phyloP scores from a whole-genome alignment of 768 basidiomycete species.

The Chalciporus pseudorubinellus region DNA sequence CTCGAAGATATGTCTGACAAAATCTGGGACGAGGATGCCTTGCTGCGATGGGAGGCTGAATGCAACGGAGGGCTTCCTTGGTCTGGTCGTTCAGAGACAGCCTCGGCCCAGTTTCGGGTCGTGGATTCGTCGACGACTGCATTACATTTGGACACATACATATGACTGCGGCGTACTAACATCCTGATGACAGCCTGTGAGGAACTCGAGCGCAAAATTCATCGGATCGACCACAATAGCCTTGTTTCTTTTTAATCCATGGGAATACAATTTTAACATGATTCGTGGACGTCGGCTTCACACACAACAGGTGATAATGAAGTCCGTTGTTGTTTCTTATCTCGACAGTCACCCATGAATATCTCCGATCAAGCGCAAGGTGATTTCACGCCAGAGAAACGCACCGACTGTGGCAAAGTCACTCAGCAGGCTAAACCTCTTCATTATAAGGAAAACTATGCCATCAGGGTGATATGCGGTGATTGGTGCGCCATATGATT shows the following conservation, averaged over 20 bases:
- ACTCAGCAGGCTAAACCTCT: too few species aligned
- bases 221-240: neutral
- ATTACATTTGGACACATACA: neutral
- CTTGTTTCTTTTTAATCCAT: neutral
- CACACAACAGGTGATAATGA: too few species aligned
- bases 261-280: neutral
- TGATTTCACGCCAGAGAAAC: too few species aligned
- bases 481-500: too few species aligned
- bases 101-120: neutral
- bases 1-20: conserved; percentile 46
- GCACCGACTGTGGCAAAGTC: too few species aligned
- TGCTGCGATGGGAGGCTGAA: conserved; percentile 54
- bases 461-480: too few species aligned
- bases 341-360: too few species aligned
- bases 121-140: neutral
- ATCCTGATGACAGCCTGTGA: neutral
- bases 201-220: neutral
- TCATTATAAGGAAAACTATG: too few species aligned
- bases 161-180: neutral
- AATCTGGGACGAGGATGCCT: conserved; percentile 58
- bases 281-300: neutral
- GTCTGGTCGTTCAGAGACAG: conserved; percentile 37
- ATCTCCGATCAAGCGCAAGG: too few species aligned
- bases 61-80: conserved; percentile 48
- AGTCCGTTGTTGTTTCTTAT: too few species aligned